phyloP scores from a whole-genome alignment of 805 yeast species.

The Kuraishia molischiana region DNA sequence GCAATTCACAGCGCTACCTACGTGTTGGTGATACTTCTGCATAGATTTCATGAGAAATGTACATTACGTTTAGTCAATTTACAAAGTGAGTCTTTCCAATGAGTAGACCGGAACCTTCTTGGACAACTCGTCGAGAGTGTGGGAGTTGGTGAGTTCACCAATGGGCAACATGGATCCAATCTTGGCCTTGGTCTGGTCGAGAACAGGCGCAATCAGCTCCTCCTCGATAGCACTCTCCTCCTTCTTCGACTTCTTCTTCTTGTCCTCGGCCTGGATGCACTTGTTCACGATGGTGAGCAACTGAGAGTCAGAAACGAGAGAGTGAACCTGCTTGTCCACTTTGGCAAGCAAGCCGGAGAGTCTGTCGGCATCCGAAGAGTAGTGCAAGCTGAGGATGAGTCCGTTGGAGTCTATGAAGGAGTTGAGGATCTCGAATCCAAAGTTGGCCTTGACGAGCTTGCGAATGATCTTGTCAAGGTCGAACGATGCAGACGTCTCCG shows the following conservation, averaged over 20 bases:
- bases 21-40: background rate
- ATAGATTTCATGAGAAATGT: too few relatives aligned
- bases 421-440: slow-evolving; percentile 53
- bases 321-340: slow-evolving; percentile 26
- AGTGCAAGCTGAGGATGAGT: slow-evolving; percentile 48
- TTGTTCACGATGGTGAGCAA: slow-evolving; percentile 38
- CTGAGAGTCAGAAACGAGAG: slow-evolving; percentile 29
- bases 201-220: slow-evolving; percentile 12
- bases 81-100: slow-evolving; percentile 36
- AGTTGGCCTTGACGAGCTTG: slow-evolving; percentile 33
- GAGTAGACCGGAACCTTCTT: slow-evolving; percentile 45
- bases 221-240: slow-evolving; percentile 18
- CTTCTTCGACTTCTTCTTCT: slow-evolving; percentile 11
- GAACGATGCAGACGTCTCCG: slow-evolving; percentile 11
- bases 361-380: slow-evolving; percentile 36
- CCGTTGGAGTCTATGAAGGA: slow-evolving; percentile 69
- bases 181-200: slow-evolving; percentile 8
- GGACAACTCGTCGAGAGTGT: background rate
- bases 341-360: slow-evolving; percentile 34
- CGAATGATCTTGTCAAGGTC: slow-evolving; percentile 34
- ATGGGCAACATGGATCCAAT: slow-evolving; percentile 14
- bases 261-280: slow-evolving; percentile 15
- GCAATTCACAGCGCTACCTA: background rate
- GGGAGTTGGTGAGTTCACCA: slow-evolving; percentile 19
- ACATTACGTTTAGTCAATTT: slow-evolving; percentile 5